Base-by-base conservation (phyloP, 2,329 filamentous ascomycete species). In the Fusarium multiceps region DNA sequence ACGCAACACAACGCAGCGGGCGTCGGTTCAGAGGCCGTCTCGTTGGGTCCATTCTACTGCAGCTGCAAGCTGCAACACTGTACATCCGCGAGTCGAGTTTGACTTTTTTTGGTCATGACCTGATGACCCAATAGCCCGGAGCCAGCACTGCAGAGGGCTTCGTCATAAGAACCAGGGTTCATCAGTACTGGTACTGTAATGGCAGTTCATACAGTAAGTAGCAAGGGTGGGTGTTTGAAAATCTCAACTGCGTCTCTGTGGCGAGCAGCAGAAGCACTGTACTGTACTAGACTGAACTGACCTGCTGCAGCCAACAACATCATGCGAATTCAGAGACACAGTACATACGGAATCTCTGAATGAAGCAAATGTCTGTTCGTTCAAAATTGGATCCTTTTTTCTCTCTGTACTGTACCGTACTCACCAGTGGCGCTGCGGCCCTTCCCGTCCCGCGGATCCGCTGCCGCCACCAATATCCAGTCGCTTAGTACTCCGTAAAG, bases 381-480 rank as follows among this genome's bases (percentile, higher is more conserved):
- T 60, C 49, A 53, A 41, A 50, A 63, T 45, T 60, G 69, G 42
- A 59, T 61, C 50, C 59, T 42, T 42, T 47, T 34, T 42, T 65
- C 32, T 37, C 32, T 37, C 32, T 30, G 6, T 30, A 30, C 28
- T 37, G 32, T 37, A 37, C 32, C 16, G 32, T 37, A 18, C 32
- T 51, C 45, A 60, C 43, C 63, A 66, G 71, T 71, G 72, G 72
- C 72, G 69, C 61, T 61, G 55, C 70, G 71, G 72, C 69, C 64
- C 72, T 71, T 72, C 69, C 72, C 72, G 72, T 62, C 66, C 72
- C 69, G 71, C 40, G 70, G 58, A 69, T 71, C 69, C 67, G 69
- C 60, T 32, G 50, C 50, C 54, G 71, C 72, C 63, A 69, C 68
- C 55, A 59, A 54, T 59, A 59, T 66, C 55, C 60, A 37, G 55